Percentiles rank a stretch among this genome's conserved stretches.
phyloP scores from a whole-genome alignment of 257 asterid genomes.

The Nicotiana benthamiana region DNA sequence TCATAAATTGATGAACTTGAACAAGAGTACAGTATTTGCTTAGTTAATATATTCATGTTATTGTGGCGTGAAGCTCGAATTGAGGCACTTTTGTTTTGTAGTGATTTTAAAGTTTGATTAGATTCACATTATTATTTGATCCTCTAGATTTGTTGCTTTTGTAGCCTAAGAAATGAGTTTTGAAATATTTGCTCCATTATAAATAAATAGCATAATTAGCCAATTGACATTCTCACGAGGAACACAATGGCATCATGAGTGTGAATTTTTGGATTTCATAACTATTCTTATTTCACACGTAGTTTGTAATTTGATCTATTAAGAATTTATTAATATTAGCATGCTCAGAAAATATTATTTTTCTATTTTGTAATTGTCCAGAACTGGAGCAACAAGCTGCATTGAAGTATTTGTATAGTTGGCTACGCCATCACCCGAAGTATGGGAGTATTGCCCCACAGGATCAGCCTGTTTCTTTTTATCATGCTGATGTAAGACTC shows the following conservation, averaged over 20 bases:
- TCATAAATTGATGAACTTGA: background rate
- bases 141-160: background rate
- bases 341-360: background rate
- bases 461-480: constrained; percentile 70
- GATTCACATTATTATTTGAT: background rate
- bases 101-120: background rate
- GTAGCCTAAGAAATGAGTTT: background rate
- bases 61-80: background rate
- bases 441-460: constrained; percentile 70
- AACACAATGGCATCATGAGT: background rate
- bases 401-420: constrained; percentile 76
- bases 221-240: background rate
- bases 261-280: background rate
- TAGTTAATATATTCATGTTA: background rate
- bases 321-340: background rate
- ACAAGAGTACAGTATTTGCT: background rate
- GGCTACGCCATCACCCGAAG: constrained; percentile 90
- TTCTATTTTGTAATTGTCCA: constrained; percentile 24
- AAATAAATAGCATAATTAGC: background rate
- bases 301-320: background rate
- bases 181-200: background rate
- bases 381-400: constrained; percentile 98
- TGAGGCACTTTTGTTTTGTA: background rate
- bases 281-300: background rate
- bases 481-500: constrained; percentile 75